These are phyloP conservation scores for Knufia petricola DNA, from an alignment of 2,329 filamentous ascomycete genomes.

Conservation along the genomic window DNA sequence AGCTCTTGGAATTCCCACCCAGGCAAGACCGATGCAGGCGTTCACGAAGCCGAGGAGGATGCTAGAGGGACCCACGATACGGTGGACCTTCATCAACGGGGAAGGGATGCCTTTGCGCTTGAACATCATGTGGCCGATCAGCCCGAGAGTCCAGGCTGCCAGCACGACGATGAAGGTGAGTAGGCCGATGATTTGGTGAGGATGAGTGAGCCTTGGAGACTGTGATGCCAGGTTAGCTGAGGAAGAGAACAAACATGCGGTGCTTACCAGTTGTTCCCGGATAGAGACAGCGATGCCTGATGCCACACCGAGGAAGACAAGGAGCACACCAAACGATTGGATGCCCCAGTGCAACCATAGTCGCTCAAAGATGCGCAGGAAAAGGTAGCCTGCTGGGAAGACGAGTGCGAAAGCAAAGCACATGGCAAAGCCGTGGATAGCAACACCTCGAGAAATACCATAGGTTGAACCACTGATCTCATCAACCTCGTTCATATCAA, in stretches of 20 bases:
- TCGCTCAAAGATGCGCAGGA: conserved; percentile 43
- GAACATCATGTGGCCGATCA: conserved; percentile 47
- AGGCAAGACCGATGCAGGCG: conserved; percentile 50
- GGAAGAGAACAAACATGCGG: background rate
- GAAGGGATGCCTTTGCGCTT: conserved; percentile 42
- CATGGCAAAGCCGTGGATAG: conserved; percentile 41
- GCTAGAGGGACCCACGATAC: conserved; percentile 48
- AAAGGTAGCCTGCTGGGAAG: conserved; percentile 47
- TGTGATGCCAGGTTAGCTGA: conserved; percentile 11
- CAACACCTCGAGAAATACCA: conserved; percentile 14
- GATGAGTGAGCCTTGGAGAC: conserved; percentile 44
- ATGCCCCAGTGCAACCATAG: conserved; percentile 47
- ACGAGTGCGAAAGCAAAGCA: conserved; percentile 45
- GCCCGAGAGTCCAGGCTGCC: conserved; percentile 45
- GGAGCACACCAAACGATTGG: conserved; percentile 41
- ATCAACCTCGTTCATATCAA: conserved; percentile 16
- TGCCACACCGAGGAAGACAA: conserved; percentile 42
- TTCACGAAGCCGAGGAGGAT: conserved; percentile 48
- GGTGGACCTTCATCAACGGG: conserved; percentile 42
- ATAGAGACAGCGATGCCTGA: conserved; percentile 46
- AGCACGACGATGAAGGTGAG: conserved; percentile 45
- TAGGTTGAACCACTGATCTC: conserved; percentile 13
- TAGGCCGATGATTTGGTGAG: conserved; percentile 52
- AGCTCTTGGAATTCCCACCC: conserved; percentile 41
- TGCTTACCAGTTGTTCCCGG: conserved; percentile 47